Evolutionary conservation across 164 flowering plant genomes (phyloP), one percentile per base, ranked within the genome.

Genomic region (Vitis rotundifolia): DNA sequence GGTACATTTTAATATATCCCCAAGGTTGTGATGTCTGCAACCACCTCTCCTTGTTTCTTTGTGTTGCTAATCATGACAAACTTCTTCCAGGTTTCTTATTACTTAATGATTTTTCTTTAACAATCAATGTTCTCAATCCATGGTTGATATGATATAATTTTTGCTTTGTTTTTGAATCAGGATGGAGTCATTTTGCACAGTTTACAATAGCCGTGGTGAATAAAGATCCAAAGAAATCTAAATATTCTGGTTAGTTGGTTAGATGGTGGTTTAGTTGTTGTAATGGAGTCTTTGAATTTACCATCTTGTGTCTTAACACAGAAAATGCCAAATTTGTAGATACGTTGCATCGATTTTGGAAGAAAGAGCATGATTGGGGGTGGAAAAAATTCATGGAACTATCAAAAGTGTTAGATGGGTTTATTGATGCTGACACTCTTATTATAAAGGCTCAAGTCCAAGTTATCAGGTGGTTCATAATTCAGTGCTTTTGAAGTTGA

Each of bases 341-440:
- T 85, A 91, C 97, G n/a, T 78, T 91, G 78, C 97, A 91, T 75
- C 87, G 97, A 15, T 91, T 91, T 65, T 86, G 97, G 86, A 94
- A 94, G 89, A 94, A 94, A 80, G 98, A 94, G 81, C 98, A 94
- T 82, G 98, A 94, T 64, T 94, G 98, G 98, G 98, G 98, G 11
- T 94, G 98, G 98, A 94, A 91, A 83, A 94, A 92, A 73, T 94
- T 94, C 77, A 94, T 94, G 97, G 98, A 94, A 87, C 83, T 92
- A 37, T 83, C 97, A 15, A 92, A 94, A 84, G 88, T 94, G 54
- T 63, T 71, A 64, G 98, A 94, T 80, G 98, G 98, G 18, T 94
- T 94, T 85, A 76, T 92, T 85, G 97, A 89, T 57, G 79, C 81
- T 71, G 98, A 91, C 75, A 89, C 91, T 18, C 91, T 94, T 47